Evolutionary conservation across 352 stramenopile species (phyloP).

Genomic region (Poterioochromonas sp.): DNA sequence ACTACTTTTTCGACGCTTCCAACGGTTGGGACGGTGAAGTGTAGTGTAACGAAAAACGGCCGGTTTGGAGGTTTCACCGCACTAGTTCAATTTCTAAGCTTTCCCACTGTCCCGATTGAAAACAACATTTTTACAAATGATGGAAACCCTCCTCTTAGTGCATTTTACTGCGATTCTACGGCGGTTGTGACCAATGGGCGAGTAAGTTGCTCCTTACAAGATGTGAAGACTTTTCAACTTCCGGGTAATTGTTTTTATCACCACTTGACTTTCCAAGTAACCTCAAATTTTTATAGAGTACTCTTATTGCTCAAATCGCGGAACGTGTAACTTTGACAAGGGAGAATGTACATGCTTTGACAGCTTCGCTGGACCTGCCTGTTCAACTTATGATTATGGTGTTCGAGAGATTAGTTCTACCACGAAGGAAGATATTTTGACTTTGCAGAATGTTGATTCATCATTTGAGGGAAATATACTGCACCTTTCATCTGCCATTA

Average conservation of each 20-base stretch:
- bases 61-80: conserved; percentile 43
- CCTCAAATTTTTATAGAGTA: conserved; percentile 37
- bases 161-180: conserved; percentile 65
- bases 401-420: background rate
- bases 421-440: background rate
- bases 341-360: conserved; percentile 48
- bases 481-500: background rate
- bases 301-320: conserved; percentile 46
- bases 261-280: background rate
- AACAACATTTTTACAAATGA: conserved; percentile 68
- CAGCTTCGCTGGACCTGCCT: conserved; percentile 45
- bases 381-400: conserved; percentile 38
- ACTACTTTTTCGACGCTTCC: conserved; percentile 38
- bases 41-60: background rate
- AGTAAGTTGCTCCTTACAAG: conserved; percentile 56
- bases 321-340: conserved; percentile 45
- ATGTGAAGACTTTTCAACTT: conserved; percentile 47
- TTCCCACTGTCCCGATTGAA: conserved; percentile 53
- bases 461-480: background rate
- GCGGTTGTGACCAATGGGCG: conserved; percentile 48
- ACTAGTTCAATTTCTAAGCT: conserved; percentile 59
- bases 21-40: conserved; percentile 42
- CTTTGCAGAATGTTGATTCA: background rate
- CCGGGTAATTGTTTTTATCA: conserved; percentile 34
- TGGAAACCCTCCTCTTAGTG: conserved; percentile 59